Evolutionary conservation across 2,329 filamentous ascomycete genomes (phyloP).

Genomic region (Stenocarpella maydis): DNA sequence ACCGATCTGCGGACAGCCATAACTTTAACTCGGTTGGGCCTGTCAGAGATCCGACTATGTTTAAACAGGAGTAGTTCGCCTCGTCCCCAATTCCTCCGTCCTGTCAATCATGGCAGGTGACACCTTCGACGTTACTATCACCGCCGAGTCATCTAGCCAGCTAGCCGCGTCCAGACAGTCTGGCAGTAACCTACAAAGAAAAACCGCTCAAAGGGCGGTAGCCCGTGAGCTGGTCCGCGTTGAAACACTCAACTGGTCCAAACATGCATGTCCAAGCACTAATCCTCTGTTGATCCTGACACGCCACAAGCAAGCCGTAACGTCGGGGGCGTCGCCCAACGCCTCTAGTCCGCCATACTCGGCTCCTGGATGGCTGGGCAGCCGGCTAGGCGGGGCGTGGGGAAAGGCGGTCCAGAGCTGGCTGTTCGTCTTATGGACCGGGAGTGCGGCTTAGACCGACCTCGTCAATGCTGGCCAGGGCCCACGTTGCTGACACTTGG

Average conservation of each 20-base stretch:
- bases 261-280: slow-evolving; percentile 15
- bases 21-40: not conserved
- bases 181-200: not conserved
- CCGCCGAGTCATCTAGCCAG: not conserved
- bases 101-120: not conserved
- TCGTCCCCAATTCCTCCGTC: not conserved
- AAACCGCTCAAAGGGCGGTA: slow-evolving; percentile 7
- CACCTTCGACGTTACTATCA: slow-evolving; percentile 1
- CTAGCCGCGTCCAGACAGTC: not conserved
- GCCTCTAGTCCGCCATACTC: slow-evolving; percentile 1
- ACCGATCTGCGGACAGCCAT: not conserved
- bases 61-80: not conserved
- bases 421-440: slow-evolving; percentile 8
- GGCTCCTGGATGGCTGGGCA: not conserved
- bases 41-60: not conserved
- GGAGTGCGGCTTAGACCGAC: slow-evolving; percentile 25
- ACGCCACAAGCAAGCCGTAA: slow-evolving; percentile 21
- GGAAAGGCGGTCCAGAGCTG: slow-evolving; percentile 4
- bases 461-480: slow-evolving; percentile 8
- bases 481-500: slow-evolving; percentile 11
- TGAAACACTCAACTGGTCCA: slow-evolving; percentile 25
- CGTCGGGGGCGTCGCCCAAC: slow-evolving; percentile 5
- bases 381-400: not conserved
- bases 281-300: slow-evolving; percentile 17
- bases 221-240: not conserved